Evolutionary conservation across 2,329 filamentous ascomycete species (phyloP).

Genomic region (Mycosphaerelloides madeirae): DNA sequence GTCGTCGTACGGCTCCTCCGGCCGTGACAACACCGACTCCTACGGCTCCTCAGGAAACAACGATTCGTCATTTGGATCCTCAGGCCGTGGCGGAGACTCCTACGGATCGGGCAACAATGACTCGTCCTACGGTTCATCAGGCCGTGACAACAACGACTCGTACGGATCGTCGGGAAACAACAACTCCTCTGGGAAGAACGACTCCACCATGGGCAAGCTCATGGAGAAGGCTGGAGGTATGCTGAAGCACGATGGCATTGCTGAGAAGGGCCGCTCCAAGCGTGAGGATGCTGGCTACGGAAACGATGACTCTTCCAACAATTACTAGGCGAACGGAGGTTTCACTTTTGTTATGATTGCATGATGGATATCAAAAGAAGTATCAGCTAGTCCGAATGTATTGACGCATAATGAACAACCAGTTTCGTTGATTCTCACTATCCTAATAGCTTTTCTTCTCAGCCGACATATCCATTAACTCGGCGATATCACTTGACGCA

Average conservation of each 20-base stretch:
- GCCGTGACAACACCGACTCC: neutral
- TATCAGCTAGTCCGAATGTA: too few relatives aligned
- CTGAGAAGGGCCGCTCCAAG: conserved; percentile 49
- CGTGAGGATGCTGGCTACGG: conserved; percentile 35
- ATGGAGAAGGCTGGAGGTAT: conserved; percentile 55
- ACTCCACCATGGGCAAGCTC: conserved; percentile 26
- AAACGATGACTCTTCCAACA: conserved; percentile 1
- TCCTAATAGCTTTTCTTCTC: too few relatives aligned
- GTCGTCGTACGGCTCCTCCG: neutral
- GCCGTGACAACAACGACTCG: neutral
- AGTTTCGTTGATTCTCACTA: too few relatives aligned
- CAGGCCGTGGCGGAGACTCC: neutral
- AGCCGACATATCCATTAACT: too few relatives aligned
- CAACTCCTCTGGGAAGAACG: conserved; percentile 7
- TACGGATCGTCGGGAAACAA: conserved; percentile 1
- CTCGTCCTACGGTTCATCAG: neutral
- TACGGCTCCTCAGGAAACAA: conserved; percentile 2
- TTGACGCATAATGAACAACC: too few relatives aligned
- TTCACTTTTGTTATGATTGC: too few relatives aligned
- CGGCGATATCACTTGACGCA: too few relatives aligned
- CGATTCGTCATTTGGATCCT: conserved; percentile 4
- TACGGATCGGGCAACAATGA: too few relatives aligned
- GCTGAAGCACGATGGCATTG: conserved; percentile 46
- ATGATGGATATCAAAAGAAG: too few relatives aligned
- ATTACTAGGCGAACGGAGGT: too few relatives aligned